Percentiles rank a stretch among this genome's conserved stretches.
Evolutionary conservation across 176 grass and related monocot genomes (phyloP).

Genomic region (Pharus latifolius): DNA sequence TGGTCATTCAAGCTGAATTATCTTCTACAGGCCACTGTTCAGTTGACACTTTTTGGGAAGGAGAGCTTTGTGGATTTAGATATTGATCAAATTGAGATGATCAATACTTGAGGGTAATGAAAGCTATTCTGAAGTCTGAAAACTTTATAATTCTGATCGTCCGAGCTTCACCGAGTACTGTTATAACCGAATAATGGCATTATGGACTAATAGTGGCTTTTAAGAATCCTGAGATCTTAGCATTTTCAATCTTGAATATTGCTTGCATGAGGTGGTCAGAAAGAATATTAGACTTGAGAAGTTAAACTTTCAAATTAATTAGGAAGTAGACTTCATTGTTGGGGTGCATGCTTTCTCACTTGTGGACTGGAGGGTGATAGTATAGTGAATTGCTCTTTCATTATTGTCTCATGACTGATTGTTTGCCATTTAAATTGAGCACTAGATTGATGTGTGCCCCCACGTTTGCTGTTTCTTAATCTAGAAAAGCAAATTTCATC

Average conservation of each 20-base stretch:
- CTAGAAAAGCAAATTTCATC: too few species aligned
- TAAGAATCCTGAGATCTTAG: background rate
- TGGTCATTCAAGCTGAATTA: constrained; percentile 19
- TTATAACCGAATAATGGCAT: background rate
- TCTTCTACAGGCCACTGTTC: constrained; percentile 52
- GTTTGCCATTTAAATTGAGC: too few species aligned
- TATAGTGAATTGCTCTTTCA: background rate
- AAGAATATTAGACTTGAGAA: background rate
- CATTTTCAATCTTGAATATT: background rate
- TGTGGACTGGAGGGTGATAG: background rate
- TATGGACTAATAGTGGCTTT: background rate
- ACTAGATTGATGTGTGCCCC: background rate
- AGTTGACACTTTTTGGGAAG: constrained; percentile 69
- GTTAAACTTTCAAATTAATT: background rate
- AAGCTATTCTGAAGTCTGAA: background rate
- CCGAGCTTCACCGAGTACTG: background rate
- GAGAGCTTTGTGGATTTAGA: constrained; percentile 78
- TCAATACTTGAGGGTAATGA: constrained; percentile 9
- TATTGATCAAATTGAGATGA: constrained; percentile 69
- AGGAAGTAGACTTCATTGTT: background rate
- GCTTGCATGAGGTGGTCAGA: background rate
- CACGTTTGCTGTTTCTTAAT: background rate
- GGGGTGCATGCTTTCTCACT: background rate
- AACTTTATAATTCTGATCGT: background rate
- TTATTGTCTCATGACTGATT: background rate